Evolutionary conservation across 768 basidiomycete species (phyloP).

Genomic region (Amanita rubescens): DNA sequence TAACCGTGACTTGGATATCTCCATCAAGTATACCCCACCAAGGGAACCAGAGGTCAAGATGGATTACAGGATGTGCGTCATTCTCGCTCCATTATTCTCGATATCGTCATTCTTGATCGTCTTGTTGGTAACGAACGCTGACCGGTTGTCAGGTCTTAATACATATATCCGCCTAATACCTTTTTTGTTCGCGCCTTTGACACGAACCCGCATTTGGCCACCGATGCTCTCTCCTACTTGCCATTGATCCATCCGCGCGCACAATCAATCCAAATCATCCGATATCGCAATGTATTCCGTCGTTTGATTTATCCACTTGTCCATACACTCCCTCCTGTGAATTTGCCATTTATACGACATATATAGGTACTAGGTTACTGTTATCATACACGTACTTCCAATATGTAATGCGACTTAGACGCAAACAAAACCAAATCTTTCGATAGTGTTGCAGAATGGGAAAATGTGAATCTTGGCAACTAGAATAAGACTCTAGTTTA

Average conservation of each 20-base stretch:
- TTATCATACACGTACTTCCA: not conserved
- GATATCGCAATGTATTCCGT: not conserved
- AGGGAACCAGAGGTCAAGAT: constrained; percentile 22
- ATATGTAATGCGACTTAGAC: too few relatives aligned
- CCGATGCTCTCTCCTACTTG: too few relatives aligned
- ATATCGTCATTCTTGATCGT: constrained; percentile 6
- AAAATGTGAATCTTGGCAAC: too few relatives aligned
- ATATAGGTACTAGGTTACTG: constrained; percentile 2
- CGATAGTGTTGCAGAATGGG: too few relatives aligned
- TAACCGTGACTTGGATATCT: constrained; percentile 92
- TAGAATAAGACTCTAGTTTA: too few relatives aligned
- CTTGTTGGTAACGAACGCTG: constrained; percentile 39
- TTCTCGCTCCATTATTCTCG: constrained; percentile 21
- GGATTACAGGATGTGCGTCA: constrained; percentile 83
- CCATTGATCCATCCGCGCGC: not conserved
- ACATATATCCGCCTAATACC: not conserved
- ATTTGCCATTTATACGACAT: not conserved
- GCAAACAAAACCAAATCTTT: too few relatives aligned
- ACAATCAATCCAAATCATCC: not conserved
- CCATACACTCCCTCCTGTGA: not conserved
- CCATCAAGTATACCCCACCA: constrained; percentile 52
- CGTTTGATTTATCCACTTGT: not conserved
- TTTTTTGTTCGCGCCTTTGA: constrained; percentile 12
- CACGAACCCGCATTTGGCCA: too few relatives aligned
- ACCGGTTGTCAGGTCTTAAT: constrained; percentile 74